Evolutionary conservation across 306 rosid species (phyloP), one percentile per base, ranked within the genome.

Genomic region (Ceratonia siliqua): DNA sequence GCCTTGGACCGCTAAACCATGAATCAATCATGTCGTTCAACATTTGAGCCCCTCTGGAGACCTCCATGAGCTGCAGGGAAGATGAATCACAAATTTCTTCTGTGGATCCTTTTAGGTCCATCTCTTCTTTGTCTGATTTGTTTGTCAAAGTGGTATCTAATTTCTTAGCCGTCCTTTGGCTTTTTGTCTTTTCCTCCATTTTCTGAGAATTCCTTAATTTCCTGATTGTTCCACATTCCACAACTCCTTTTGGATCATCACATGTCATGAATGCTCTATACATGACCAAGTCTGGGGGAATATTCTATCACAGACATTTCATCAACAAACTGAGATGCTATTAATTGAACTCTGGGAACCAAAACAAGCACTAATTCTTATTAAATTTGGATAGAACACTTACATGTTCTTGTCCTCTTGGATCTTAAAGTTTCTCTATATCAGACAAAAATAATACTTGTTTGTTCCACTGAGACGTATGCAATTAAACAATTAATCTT

Each of bases 191-290:
- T 24, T 74, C 82, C 86, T 88, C 89, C 82, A 80, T 79, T 70
- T 87, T 81, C 58, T 80, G 76, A 66, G 81, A 79, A 14, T 76
- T 78, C 86, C 84, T 87, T 85, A 80, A 75, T 83, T 68, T 94
- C 79, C 87, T 91, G 50, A 85, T 82, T 70, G 81, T 63, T 74
- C 85, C 87, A 77, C 97, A 94, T 55, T 89, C 90, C 49, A 92
- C 92, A 38, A 92, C 96, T 22, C 97, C 99, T 78, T 84, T 90
- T 80, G 96, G 97, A 84, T 94, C 93, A 62, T 90, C 89, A 86
- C 99, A 94, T 70, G 92, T 80, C 81, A 92, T 75, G 81, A 92
- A 87, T 50, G 97, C 84, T 78, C 86, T 92, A 77, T 87, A 94
- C 76, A 87, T 86, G 74, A 84, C 83, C 85, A 82, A 85, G 82